Percentiles rank a stretch among this genome's conserved stretches.
phyloP scores from a whole-genome alignment of 176 grass and related monocot genomes.

The Eremochloa ophiuroides region DNA sequence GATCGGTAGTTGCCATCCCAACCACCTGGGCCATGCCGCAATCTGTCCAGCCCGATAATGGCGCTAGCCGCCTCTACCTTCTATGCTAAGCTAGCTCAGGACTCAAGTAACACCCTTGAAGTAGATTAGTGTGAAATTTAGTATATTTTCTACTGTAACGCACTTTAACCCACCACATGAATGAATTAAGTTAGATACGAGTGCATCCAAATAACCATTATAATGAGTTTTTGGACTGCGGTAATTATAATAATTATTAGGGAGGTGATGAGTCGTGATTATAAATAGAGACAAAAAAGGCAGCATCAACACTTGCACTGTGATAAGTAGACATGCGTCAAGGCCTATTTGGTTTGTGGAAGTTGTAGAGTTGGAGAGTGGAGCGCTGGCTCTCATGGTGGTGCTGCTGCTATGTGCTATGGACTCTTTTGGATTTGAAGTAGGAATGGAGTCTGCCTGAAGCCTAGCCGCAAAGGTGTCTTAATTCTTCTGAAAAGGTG shows the following conservation, averaged over 20 bases:
- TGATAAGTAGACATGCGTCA: neutral
- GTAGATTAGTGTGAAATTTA: too few relatives aligned
- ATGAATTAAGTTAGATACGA: too few relatives aligned
- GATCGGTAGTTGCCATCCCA: too few relatives aligned
- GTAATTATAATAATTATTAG: neutral
- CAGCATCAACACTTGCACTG: neutral
- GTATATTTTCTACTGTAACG: too few relatives aligned
- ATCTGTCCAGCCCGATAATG: too few relatives aligned
- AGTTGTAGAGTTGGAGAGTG: neutral
- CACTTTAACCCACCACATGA: neutral
- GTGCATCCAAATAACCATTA: neutral
- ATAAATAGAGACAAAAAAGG: neutral
- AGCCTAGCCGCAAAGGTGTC: too few relatives aligned
- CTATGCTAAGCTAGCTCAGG: too few relatives aligned
- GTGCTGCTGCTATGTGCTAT: neutral
- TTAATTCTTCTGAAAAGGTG: neutral
- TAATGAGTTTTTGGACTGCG: neutral
- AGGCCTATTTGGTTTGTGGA: neutral
- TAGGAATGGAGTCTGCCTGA: neutral
- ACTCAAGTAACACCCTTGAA: too few relatives aligned
- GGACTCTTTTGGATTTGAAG: neutral
- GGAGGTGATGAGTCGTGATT: neutral
- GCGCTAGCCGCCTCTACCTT: too few relatives aligned
- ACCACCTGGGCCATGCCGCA: too few relatives aligned
- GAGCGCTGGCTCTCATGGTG: neutral